Evolutionary conservation across 2,329 filamentous ascomycete genomes (phyloP).

Genomic region (Neonectria magnoliae): DNA sequence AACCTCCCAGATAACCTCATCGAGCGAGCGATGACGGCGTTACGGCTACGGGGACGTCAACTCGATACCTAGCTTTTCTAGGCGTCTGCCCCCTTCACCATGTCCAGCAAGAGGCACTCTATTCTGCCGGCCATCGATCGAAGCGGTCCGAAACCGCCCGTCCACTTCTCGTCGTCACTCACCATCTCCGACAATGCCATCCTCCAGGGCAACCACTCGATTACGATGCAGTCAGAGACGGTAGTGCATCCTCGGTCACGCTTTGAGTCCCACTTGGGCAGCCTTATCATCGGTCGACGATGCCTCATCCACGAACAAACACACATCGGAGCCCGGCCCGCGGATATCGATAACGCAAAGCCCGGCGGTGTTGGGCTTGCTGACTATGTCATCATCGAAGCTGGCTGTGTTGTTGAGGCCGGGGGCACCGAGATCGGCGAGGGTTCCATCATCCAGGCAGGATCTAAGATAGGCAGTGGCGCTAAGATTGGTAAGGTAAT

Average conservation of each 20-base stretch:
- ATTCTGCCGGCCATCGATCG: constrained; percentile 63
- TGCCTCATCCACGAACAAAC: constrained; percentile 83
- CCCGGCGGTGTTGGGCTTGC: constrained; percentile 64
- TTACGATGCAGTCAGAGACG: constrained; percentile 80
- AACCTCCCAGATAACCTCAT: not conserved
- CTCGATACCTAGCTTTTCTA: constrained; percentile 10
- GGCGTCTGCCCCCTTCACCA: constrained; percentile 24
- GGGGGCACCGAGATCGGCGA: constrained; percentile 71
- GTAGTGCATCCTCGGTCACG: constrained; percentile 88
- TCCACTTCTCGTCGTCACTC: constrained; percentile 68
- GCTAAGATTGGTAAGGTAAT: constrained; percentile 71
- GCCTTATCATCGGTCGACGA: constrained; percentile 81
- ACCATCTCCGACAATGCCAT: constrained; percentile 71
- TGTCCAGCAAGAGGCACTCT: constrained; percentile 65
- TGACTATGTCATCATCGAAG: constrained; percentile 71
- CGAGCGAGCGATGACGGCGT: constrained; percentile 31
- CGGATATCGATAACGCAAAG: constrained; percentile 36
- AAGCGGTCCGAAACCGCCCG: constrained; percentile 68
- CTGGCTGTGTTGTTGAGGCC: constrained; percentile 68
- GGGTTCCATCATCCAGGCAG: constrained; percentile 68
- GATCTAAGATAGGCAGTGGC: constrained; percentile 67
- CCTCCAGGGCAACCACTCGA: constrained; percentile 76
- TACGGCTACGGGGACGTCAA: not conserved
- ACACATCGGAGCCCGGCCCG: constrained; percentile 60
- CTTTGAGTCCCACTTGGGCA: constrained; percentile 80